phyloP scores from a whole-genome alignment of 2,329 filamentous ascomycete species.

The Monilinia polystroma region DNA sequence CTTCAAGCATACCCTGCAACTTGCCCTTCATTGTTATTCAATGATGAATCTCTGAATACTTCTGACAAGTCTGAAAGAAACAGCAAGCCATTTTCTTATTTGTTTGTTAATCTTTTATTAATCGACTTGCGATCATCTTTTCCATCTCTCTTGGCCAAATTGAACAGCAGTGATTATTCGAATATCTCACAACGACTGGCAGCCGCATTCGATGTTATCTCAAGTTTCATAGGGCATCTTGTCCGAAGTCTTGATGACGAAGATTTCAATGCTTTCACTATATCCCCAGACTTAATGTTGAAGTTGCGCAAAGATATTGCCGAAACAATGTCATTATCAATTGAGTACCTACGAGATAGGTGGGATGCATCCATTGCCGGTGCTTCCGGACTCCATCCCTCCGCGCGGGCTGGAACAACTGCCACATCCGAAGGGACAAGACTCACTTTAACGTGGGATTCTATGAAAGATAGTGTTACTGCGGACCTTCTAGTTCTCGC shows the following conservation, averaged over 20 bases:
- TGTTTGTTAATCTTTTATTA: conserved; percentile 63
- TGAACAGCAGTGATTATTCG: conserved; percentile 55
- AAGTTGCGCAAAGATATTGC: conserved; percentile 59
- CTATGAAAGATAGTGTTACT: conserved; percentile 46
- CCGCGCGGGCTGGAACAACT: conserved; percentile 49
- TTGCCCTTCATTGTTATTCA: conserved; percentile 53
- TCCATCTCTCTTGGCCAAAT: conserved; percentile 57
- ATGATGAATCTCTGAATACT: conserved; percentile 39
- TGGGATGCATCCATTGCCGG: conserved; percentile 67
- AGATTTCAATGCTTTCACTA: conserved; percentile 43
- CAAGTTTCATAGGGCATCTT: conserved; percentile 58
- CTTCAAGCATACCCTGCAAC: conserved; percentile 54
- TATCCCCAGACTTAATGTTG: conserved; percentile 59
- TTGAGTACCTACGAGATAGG: conserved; percentile 67
- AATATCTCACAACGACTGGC: conserved; percentile 54
- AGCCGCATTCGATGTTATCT: conserved; percentile 61
- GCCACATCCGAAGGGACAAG: conserved; percentile 47
- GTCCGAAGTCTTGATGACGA: conserved; percentile 54
- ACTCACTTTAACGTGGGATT: conserved; percentile 58
- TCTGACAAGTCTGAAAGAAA: conserved; percentile 24
- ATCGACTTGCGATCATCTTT: conserved; percentile 64
- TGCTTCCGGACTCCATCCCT: conserved; percentile 59
- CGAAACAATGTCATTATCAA: conserved; percentile 61
- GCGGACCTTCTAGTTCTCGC: conserved; percentile 61
- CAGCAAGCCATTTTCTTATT: conserved; percentile 58